These are phyloP conservation scores for Clarkia xantiana DNA, from an alignment of 345 rosid genomes.

Conservation along the genomic window DNA sequence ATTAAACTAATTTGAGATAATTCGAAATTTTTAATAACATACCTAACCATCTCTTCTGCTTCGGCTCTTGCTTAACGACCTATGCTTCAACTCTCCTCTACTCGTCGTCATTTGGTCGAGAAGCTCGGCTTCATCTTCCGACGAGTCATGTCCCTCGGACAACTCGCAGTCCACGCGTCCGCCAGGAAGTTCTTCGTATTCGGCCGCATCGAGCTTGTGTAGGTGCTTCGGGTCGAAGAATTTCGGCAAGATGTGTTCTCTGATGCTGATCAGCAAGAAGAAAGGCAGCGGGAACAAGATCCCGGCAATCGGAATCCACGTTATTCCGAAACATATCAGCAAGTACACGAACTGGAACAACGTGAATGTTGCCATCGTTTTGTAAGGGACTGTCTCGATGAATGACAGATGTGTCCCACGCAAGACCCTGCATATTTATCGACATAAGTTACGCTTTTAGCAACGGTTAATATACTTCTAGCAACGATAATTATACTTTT, in stretches of 20 bases:
- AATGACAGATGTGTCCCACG: constrained; percentile 38
- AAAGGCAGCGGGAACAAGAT: constrained; percentile 27
- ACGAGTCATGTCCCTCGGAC: constrained; percentile 6
- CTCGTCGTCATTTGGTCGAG: constrained; percentile 19
- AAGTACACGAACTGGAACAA: constrained; percentile 21
- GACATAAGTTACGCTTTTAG: no score
- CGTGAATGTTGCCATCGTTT: constrained; percentile 17
- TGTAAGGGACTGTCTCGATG: constrained; percentile 19
- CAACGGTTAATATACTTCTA: no score
- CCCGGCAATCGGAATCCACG: constrained; percentile 30
- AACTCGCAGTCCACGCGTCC: constrained; percentile 1
- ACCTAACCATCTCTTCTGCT: constrained; percentile 7
- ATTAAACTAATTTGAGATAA: neutral
- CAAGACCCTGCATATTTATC: constrained; percentile 23
- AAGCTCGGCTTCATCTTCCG: constrained; percentile 10
- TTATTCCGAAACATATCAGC: constrained; percentile 19
- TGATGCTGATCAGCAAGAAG: constrained; percentile 18
- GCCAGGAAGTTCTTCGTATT: constrained; percentile 40
- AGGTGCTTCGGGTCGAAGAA: constrained; percentile 22
- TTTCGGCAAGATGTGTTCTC: constrained; percentile 25
- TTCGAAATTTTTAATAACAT: no score
- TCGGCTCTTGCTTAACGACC: constrained; percentile 10
- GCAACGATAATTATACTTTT: no score
- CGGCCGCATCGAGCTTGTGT: constrained; percentile 47
- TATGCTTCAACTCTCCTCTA: constrained; percentile 21